phyloP scores from a whole-genome alignment of 768 basidiomycete genomes.

The Suillus decipiens region DNA sequence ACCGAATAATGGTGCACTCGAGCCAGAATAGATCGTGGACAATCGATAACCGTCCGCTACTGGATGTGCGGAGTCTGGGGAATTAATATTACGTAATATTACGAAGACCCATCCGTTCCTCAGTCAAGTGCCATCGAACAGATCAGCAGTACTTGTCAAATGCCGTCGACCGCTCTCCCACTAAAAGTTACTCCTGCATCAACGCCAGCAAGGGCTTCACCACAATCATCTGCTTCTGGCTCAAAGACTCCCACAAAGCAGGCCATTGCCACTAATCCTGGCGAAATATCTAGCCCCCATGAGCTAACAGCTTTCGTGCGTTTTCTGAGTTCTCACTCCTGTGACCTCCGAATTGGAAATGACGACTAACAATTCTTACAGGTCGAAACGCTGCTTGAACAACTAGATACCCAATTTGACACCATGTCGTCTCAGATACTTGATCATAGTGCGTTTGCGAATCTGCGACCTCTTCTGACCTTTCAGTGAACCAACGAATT shows the following conservation, averaged over 20 bases:
- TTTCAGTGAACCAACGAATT: constrained; percentile 8
- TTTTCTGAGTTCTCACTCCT: constrained; percentile 17
- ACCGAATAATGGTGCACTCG: not conserved
- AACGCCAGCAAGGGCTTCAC: constrained; percentile 48
- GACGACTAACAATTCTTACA: constrained; percentile 29
- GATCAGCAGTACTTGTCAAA: constrained; percentile 1
- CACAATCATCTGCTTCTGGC: constrained; percentile 21
- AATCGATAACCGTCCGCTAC: too few species aligned
- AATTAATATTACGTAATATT: too few species aligned
- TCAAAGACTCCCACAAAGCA: constrained; percentile 52
- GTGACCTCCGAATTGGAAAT: constrained; percentile 6
- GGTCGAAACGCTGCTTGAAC: constrained; percentile 88
- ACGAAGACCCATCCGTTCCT: too few species aligned
- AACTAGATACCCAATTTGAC: constrained; percentile 89
- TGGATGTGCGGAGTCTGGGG: too few species aligned
- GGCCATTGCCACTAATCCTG: constrained; percentile 35
- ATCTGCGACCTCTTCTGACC: constrained; percentile 29
- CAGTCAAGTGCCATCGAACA: not conserved
- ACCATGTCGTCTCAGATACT: constrained; percentile 92
- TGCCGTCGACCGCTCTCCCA: constrained; percentile 61
- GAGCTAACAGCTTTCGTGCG: constrained; percentile 93
- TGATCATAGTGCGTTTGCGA: constrained; percentile 64
- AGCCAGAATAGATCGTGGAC: not conserved
- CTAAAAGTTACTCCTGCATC: constrained; percentile 60
- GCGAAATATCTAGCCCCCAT: constrained; percentile 89